These are phyloP conservation scores for Flaveria bidentis DNA, from an alignment of 129 eudicot species.

Conservation along the genomic window DNA sequence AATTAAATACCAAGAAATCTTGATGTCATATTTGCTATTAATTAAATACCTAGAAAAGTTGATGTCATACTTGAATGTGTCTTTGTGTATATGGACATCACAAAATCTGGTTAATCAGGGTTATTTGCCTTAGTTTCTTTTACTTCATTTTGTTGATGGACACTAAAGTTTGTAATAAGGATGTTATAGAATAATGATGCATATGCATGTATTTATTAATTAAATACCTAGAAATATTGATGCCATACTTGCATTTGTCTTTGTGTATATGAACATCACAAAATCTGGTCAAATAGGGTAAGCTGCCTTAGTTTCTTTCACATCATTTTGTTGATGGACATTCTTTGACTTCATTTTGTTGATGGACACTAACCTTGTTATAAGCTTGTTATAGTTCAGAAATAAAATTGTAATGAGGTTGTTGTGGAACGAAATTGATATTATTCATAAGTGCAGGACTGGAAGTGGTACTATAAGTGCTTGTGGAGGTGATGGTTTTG, in stretches of 20 bases:
- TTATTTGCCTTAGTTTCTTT: not conserved
- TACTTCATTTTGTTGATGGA: constrained; percentile 12
- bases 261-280: not conserved
- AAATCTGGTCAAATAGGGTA: constrained; percentile 6
- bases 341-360: too few species aligned
- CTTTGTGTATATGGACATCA: constrained; percentile 16
- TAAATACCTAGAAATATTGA: not conserved
- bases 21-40: constrained; percentile 5
- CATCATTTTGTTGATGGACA: not conserved
- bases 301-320: not conserved
- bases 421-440: constrained; percentile 18
- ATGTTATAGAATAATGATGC: constrained; percentile 3
- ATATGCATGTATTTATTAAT: not conserved
- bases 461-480: constrained; percentile 85
- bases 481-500: constrained; percentile 91
- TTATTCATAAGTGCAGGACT: constrained; percentile 61
- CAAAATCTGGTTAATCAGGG: constrained; percentile 10
- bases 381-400: not conserved
- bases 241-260: constrained; percentile 19
- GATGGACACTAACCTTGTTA: not conserved
- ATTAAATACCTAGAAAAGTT: not conserved
- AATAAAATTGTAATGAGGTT: constrained; percentile 2
- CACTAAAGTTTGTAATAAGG: not conserved
- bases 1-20: not conserved
- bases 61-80: constrained; percentile 18